Evolutionary conservation across 441 rosid genomes (phyloP).

Genomic region (Jatropha multifida): DNA sequence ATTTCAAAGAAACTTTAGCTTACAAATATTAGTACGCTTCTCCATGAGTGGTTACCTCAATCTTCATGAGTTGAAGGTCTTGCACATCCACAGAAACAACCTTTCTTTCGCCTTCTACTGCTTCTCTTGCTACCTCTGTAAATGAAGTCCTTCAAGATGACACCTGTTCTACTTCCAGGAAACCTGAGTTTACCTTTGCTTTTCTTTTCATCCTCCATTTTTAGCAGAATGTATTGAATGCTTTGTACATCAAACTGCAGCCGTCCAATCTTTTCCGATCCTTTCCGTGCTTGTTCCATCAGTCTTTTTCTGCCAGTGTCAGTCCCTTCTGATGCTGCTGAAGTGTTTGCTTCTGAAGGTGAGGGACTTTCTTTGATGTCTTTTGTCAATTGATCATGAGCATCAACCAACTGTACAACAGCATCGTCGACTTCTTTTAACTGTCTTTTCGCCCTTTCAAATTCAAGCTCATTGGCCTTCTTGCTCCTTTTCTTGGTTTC

Average conservation of each 20-base stretch:
- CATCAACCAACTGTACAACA: slow-evolving; percentile 49
- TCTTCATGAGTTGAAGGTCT: slow-evolving; percentile 42
- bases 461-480: slow-evolving; percentile 48
- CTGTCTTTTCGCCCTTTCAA: slow-evolving; percentile 51
- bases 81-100: slow-evolving; percentile 72
- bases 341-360: slow-evolving; percentile 25
- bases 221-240: slow-evolving; percentile 55
- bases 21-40: slow-evolving; percentile 3
- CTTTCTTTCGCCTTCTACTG: slow-evolving; percentile 50
- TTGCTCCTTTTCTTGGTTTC: slow-evolving; percentile 55
- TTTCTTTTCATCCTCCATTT: slow-evolving; percentile 74
- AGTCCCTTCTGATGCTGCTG: slow-evolving; percentile 32
- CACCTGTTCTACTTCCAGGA: slow-evolving; percentile 55
- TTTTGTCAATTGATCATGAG: slow-evolving; percentile 48
- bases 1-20: slow-evolving; percentile 14
- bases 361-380: slow-evolving; percentile 47
- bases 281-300: slow-evolving; percentile 54
- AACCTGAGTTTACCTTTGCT: slow-evolving; percentile 44
- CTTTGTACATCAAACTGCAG: slow-evolving; percentile 77
- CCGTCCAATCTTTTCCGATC: slow-evolving; percentile 73
- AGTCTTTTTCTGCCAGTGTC: slow-evolving; percentile 42
- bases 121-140: slow-evolving; percentile 55
- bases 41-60: slow-evolving; percentile 20
- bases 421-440: slow-evolving; percentile 69
- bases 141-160: slow-evolving; percentile 70